phyloP scores from a whole-genome alignment of 2,329 filamentous ascomycete genomes.

The Ophiostoma sp. region DNA sequence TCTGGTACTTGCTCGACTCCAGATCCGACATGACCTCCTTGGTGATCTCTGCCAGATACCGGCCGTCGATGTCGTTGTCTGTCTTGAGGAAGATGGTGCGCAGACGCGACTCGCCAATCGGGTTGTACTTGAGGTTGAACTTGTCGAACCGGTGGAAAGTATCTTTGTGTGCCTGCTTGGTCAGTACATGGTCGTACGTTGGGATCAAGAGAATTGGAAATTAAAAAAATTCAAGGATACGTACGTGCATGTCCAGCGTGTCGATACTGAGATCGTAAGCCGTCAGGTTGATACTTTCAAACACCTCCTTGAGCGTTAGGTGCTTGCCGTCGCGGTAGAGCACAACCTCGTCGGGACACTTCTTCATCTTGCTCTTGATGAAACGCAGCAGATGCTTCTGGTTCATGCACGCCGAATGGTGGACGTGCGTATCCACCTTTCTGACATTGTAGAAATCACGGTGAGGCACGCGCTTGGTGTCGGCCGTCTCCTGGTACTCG shows the following conservation, averaged over 20 bases:
- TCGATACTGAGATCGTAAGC: slow-evolving; percentile 98
- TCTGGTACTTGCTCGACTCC: slow-evolving; percentile 98
- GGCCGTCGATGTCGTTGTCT: slow-evolving; percentile 93
- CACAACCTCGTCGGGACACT: slow-evolving; percentile 88
- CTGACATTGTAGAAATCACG: slow-evolving; percentile 98
- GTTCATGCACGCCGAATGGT: slow-evolving; percentile 99
- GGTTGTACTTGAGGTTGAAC: slow-evolving; percentile 99
- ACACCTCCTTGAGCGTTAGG: slow-evolving; percentile 86
- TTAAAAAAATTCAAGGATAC: background rate
- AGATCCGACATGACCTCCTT: slow-evolving; percentile 96
- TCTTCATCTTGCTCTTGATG: slow-evolving; percentile 99
- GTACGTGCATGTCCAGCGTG: slow-evolving; percentile 90
- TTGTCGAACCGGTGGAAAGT: slow-evolving; percentile 99
- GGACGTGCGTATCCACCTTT: slow-evolving; percentile 98
- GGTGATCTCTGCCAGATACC: slow-evolving; percentile 94
- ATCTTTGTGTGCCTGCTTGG: slow-evolving; percentile 66
- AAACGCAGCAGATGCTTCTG: slow-evolving; percentile 97
- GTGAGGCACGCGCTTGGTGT: slow-evolving; percentile 95
- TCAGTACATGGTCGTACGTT: slow-evolving; percentile 33
- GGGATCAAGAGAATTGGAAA: background rate
- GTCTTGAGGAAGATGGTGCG: slow-evolving; percentile 99
- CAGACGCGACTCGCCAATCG: slow-evolving; percentile 87
- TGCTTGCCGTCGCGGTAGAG: slow-evolving; percentile 88
- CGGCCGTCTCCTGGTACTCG: slow-evolving; percentile 95
- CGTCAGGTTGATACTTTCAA: slow-evolving; percentile 93